Base-by-base conservation (phyloP, 169 alveolate species). In the Theileria luwenshuni region DNA sequence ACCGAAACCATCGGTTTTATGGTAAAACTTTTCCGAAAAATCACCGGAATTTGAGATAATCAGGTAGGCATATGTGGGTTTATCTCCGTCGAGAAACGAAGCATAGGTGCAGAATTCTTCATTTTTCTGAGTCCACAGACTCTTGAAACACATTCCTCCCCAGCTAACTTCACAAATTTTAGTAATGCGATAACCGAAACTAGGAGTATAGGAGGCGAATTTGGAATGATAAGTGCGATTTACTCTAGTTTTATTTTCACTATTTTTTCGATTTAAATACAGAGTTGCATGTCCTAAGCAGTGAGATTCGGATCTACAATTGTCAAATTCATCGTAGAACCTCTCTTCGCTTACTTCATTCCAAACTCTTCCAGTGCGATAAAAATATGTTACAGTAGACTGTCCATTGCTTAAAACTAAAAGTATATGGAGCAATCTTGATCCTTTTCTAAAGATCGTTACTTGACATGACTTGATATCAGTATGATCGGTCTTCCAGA, bases 41-140 rank as follows among this genome's bases (percentile, higher is more conserved):
- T 61, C 45, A 13, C 42, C 19, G 3, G 38, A 32, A 28, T 38
- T 7, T 1, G 51, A 43, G 15, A 61, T 13, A 8, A 61, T 10
- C 15, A 61, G 59, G 56, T 61, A 61, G 56, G 48, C 70, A 1
- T 30, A 28, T 15, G 1, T 19, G 8, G 70, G 70, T 41, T 38
- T 61, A 28, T 21, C 56, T 10, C 56, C 33, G 7, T 7, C 2
- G 32, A 2, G 32, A 1, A 61, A 30, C 17, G 70, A 61, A 6
- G 56, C 3, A 21, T 2, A 61, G 17, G 35, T n/a, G 1, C 42
- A 42, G 21, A 21, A 17, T 10, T 61, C 70, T 5, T 61, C 48
- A 19, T 61, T 19, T 23, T 23, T 54, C 63, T 8, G 13, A 54
- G n/a, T 1, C 63, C 63, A 54, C 3, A 54, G 13, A 33, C 43